These are phyloP conservation scores for Plantago elongata DNA, from an alignment of 257 asterid species.

Conservation along the genomic window DNA sequence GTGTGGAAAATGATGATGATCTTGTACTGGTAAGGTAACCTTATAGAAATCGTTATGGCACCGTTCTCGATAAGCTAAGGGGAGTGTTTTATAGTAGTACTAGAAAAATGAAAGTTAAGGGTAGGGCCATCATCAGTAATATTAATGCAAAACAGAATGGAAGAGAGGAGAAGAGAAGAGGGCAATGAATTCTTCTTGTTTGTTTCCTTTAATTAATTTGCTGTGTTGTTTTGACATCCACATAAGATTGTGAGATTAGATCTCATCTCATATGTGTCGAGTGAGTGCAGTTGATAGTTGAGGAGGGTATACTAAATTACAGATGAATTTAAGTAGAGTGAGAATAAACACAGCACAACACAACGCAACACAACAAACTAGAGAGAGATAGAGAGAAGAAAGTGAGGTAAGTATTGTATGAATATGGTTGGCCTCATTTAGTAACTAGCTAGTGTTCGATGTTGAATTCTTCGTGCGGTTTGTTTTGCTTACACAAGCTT, in stretches of 20 bases:
- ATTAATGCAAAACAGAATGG: too few species aligned
- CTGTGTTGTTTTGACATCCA: conserved; percentile 3
- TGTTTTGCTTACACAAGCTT: too few species aligned
- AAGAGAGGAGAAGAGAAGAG: background rate
- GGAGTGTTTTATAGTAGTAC: background rate
- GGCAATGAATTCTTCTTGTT: background rate
- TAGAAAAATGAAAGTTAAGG: background rate
- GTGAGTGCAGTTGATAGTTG: conserved; percentile 18
- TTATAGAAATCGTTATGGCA: background rate
- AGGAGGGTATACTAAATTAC: conserved; percentile 10
- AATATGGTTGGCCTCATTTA: conserved; percentile 17
- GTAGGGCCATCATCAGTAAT: too few species aligned
- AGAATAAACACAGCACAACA: background rate
- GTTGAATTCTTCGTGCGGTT: too few species aligned
- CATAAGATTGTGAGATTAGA: conserved; percentile 12
- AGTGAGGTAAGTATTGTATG: background rate
- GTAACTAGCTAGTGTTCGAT: too few species aligned
- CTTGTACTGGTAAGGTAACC: background rate
- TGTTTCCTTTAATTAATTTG: background rate
- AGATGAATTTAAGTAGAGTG: conserved; percentile 24
- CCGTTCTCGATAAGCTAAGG: background rate
- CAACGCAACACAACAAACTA: too few species aligned
- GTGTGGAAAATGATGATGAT: background rate
- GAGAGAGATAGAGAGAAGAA: too few species aligned
- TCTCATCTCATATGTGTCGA: background rate